These are phyloP conservation scores for Malus hybrid DNA, from an alignment of 331 rosid species.

Conservation along the genomic window DNA sequence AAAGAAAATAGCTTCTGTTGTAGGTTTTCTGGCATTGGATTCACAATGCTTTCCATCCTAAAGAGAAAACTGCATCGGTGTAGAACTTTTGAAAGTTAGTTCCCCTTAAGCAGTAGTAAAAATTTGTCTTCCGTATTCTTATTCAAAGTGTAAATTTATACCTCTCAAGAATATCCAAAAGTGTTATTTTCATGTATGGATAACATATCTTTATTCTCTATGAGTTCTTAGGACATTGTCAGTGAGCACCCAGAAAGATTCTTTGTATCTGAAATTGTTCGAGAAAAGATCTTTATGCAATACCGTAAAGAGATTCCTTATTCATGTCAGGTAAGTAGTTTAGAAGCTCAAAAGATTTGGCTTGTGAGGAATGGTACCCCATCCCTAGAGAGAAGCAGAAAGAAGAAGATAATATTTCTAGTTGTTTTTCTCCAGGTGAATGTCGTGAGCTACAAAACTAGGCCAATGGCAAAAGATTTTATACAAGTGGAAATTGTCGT, in stretches of 20 bases:
- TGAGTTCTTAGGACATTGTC: conserved; percentile 68
- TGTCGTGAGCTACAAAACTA: conserved; percentile 76
- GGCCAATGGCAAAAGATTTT: conserved; percentile 84
- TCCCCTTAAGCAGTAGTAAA: not conserved
- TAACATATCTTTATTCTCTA: conserved; percentile 11
- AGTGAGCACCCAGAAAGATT: conserved; percentile 98
- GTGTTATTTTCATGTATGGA: conserved; percentile 1
- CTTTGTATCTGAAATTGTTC: conserved; percentile 78
- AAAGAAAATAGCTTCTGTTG: not conserved
- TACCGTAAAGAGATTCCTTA: conserved; percentile 90
- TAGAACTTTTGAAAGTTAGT: not conserved
- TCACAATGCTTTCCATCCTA: not conserved
- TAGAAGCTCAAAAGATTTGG: conserved; percentile 1
- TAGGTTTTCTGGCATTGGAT: not conserved
- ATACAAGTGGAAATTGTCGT: conserved; percentile 84
- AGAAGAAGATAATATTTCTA: not conserved
- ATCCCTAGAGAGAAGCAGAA: not conserved
- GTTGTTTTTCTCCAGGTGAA: conserved; percentile 48
- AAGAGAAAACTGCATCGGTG: not conserved
- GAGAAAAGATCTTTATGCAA: conserved; percentile 95
- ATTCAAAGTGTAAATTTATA: not conserved
- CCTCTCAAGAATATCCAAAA: not conserved
- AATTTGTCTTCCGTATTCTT: not conserved
- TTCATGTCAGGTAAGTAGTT: conserved; percentile 66
- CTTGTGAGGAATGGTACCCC: not conserved